Percentiles rank a stretch among this genome's conserved stretches.
These are phyloP conservation scores for Gracilariopsis chorda DNA, from an alignment of 23 red algal species.

Conservation along the genomic window DNA sequence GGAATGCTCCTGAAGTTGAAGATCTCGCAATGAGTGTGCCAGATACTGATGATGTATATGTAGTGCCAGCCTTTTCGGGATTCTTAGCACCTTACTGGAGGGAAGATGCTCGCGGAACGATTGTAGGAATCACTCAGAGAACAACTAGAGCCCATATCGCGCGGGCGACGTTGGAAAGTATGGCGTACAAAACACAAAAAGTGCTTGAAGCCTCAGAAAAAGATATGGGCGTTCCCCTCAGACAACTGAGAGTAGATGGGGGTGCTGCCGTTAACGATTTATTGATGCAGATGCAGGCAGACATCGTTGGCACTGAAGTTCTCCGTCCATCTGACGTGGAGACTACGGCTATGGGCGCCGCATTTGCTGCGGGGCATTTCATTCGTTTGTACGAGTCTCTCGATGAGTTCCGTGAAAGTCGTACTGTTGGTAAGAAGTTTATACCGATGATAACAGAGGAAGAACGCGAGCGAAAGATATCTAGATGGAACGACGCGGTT, in stretches of 20 bases:
- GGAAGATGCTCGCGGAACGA: conserved; percentile 75
- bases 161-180: conserved; percentile 75
- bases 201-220: conserved; percentile 59
- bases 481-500: conserved; percentile 73
- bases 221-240: conserved; percentile 59
- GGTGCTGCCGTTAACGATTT: conserved; percentile 72
- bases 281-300: conserved; percentile 87
- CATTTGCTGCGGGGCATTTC: conserved; percentile 76
- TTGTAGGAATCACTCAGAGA: conserved; percentile 85
- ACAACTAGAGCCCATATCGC: conserved; percentile 83
- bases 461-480: conserved; percentile 34
- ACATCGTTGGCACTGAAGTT: conserved; percentile 66
- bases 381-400: conserved; percentile 53
- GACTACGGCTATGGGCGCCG: conserved; percentile 89
- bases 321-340: conserved; percentile 75
- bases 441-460: conserved; percentile 49
- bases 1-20: conserved; percentile 62
- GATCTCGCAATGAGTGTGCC: conserved; percentile 57
- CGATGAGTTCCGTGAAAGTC: conserved; percentile 59
- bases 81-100: conserved; percentile 91
- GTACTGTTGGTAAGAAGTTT: conserved; percentile 56
- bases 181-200: conserved; percentile 68
- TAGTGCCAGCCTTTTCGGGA: conserved; percentile 87
- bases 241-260: conserved; percentile 82
- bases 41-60: conserved; percentile 80